Evolutionary conservation across 164 flowering plant genomes (phyloP), one percentile per base, ranked within the genome.

Genomic region (Platanus orientalis): DNA sequence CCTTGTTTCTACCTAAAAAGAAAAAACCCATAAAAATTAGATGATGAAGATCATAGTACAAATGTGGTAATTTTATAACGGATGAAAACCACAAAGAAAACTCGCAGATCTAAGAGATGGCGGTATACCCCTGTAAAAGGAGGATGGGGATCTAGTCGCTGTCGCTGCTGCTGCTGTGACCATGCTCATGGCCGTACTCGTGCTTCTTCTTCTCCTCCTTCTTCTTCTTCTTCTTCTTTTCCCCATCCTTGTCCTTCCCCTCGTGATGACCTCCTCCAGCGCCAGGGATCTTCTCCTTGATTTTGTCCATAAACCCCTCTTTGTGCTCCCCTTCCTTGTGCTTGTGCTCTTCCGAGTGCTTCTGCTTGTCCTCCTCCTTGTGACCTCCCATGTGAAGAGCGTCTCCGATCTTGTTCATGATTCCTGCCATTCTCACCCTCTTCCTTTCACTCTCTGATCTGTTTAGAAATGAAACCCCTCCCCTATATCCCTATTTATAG

Each of bases 361-460:
- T 20, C 1, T 48, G n/a, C 54, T 66, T 50, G 47, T 58, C 48
- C 21, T 61, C 66, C 45, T 62, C 45, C 69, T 71, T 61, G 52
- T 65, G 50, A 5, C 84, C 87, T 60, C 88, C 88, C 56, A 84
- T 62, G 72, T 78, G 80, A 39, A 84, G 88, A 2, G 75, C 71
- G 57, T 80, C 88, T 21, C 67, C 86, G 19, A 84, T 81, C 79
- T 84, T 81, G 73, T 78, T 60, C 2, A 84, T 78, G 32, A 84
- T 73, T 64, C 83, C 83, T 49, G 88, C 58, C 88, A 81, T 84
- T 75, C 24, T 71, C 25, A 24, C 44, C 25, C n/a, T n/a, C n/a
- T n/a, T n/a, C n/a, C n/a, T n/a, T n/a, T n/a, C n/a, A n/a, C n/a
- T n/a, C n/a, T n/a, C n/a, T n/a, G n/a, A n/a, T n/a, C n/a, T n/a